Evolutionary conservation across 2,329 filamentous ascomycete species (phyloP), one percentile per base, ranked within the genome.

Genomic region (Cercospora brassicicola): DNA sequence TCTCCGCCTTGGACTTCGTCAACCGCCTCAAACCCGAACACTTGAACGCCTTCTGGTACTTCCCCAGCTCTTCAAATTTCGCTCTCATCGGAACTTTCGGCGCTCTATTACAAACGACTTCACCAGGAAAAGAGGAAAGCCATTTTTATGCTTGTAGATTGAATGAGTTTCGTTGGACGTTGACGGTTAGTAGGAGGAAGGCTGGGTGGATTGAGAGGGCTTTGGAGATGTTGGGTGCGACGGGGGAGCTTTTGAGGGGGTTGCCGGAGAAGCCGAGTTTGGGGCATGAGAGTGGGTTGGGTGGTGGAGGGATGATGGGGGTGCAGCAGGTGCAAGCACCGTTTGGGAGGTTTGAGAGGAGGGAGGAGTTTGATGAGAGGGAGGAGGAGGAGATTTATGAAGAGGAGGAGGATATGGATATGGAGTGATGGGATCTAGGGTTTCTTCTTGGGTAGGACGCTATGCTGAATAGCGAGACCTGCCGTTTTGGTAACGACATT

Each of bases 1-100:
- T 97, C 76, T 96, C 92, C 23, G 93, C 94, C 71, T 96, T 98
- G 91, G 94, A 98, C 78, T 97, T 97, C 80, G 93, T 97, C 74
- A 97, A 97, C 80, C 90, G 94, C 0, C 87, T 98, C 33, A 93
- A 91, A 55, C 92, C 93, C 0, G 88, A 90, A 39, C 94, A 98
- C 75, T 85, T 97, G 31, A 89, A 90, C n/a, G 88, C 92, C 0
- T 97, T 97, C 81, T 98, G 94, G 94, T 94, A 91, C 77, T 94
- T 94, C 77, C 89, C 91, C 1, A 92, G 90, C 48, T 92, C 93
- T 75, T 91, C 91, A 42, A 97, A 97, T 80, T 97, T 98, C 80
- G 94, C 94, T 0, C 85, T 98, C 10, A 97, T 98, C 75, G 94
- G 93, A 65, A 97, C 94, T 0, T 98, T 98, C 78, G 94, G 94